phyloP scores from a whole-genome alignment of 768 basidiomycete species.

The Pleurotus tuber-regium region DNA sequence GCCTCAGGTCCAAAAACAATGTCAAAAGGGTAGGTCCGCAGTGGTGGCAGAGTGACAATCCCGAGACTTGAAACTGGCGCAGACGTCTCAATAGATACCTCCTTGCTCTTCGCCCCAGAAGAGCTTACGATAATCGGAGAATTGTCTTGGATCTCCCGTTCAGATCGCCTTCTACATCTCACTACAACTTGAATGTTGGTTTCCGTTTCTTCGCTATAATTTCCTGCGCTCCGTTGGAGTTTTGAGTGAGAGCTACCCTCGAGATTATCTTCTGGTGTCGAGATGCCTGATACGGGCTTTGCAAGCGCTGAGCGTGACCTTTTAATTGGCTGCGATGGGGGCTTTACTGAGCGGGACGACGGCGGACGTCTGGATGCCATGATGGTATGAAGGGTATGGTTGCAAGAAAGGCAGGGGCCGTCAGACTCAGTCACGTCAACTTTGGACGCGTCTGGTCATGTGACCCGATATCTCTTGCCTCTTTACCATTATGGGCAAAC shows the following conservation, averaged over 20 bases:
- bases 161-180: slow-evolving; percentile 82
- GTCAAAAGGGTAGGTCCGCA: slow-evolving; percentile 91
- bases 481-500: slow-evolving; percentile 68
- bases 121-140: slow-evolving; percentile 87
- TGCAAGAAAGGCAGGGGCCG: slow-evolving; percentile 16
- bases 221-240: slow-evolving; percentile 22
- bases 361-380: slow-evolving; percentile 69
- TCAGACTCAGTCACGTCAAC: slow-evolving; percentile 33
- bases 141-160: slow-evolving; percentile 80
- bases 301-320: slow-evolving; percentile 51
- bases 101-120: slow-evolving; percentile 68
- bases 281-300: slow-evolving; percentile 33
- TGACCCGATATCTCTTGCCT: slow-evolving; percentile 14
- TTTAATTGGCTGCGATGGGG: slow-evolving; percentile 30
- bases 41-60: slow-evolving; percentile 70
- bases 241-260: slow-evolving; percentile 16
- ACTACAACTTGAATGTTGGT: slow-evolving; percentile 93
- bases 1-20: slow-evolving; percentile 96
- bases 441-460: slow-evolving; percentile 33
- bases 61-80: slow-evolving; percentile 67
- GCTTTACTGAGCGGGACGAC: slow-evolving; percentile 41
- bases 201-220: slow-evolving; percentile 48
- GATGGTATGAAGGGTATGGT: slow-evolving; percentile 11
- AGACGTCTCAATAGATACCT: slow-evolving; percentile 80
- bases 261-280: slow-evolving; percentile 17